Conservation (phyloP, 257 asterid species). For the Euphrasia confusa region DNA sequence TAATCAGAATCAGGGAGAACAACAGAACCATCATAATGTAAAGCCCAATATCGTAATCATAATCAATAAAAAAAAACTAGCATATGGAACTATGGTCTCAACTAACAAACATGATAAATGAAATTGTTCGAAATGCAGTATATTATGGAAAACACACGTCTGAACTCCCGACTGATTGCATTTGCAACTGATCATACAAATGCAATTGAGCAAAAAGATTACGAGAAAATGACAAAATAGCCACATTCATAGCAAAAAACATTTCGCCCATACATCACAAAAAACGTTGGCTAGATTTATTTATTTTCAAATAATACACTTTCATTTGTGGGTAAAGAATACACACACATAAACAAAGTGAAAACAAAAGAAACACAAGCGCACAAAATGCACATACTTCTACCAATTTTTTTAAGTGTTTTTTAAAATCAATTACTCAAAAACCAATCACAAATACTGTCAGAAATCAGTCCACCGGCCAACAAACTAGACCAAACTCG, state of each 20-base stretch:
- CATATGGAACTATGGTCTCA: constrained; percentile 12
- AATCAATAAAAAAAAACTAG: background rate
- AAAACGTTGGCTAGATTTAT: too few relatives aligned
- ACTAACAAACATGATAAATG: background rate
- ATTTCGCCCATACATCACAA: too few relatives aligned
- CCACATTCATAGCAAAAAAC: too few relatives aligned
- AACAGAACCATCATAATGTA: background rate
- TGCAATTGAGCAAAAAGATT: constrained; percentile 9
- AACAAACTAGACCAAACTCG: background rate
- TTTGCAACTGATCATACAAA: background rate
- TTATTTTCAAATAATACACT: too few relatives aligned
- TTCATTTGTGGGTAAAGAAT: too few relatives aligned
- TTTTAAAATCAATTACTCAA: too few relatives aligned
- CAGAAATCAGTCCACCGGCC: background rate
- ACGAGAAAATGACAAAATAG: background rate
- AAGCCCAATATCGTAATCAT: background rate
- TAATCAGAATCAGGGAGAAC: constrained; percentile 11
- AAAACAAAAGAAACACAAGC: too few relatives aligned
- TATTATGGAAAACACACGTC: constrained; percentile 5
- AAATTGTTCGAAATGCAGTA: constrained; percentile 1
- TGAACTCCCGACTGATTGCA: constrained; percentile 16
- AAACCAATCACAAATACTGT: constrained; percentile 1
- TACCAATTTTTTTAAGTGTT: too few relatives aligned
- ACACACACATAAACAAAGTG: too few relatives aligned
- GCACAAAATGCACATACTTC: too few relatives aligned